Base-by-base conservation (phyloP, 805 yeast genomes). In the Metschnikowia noctiluminum region DNA sequence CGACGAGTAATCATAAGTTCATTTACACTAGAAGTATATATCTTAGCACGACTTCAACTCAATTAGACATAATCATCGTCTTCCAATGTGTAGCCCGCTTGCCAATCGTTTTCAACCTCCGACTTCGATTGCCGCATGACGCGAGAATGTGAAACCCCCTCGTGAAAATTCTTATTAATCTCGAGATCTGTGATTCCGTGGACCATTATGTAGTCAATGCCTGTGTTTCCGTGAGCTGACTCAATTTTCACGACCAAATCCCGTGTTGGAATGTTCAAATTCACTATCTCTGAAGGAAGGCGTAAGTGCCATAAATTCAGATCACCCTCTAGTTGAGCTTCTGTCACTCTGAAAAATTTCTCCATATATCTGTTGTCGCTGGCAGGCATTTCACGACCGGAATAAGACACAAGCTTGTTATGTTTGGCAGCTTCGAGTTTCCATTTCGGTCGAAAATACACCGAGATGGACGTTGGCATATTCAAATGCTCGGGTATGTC, bases 1-100 rank as follows among this genome's bases (percentile, higher is more conserved):
- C 30, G 89, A 79, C 34, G 89, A 81, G 50, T 51, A 55, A 51
- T 27, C 32, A 7, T 16, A 35, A n/a, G 26, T 30, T 30, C 28
- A 28, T 37, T 10, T 31, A 31, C 13, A 38, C 13, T n/a, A 15
- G 3, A 31, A 10, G 14, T 7, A 26, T 28, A 37, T 34, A 28
- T 39, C 14, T 35, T 13, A 13, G 4, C 7, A 35, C 38, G 21
- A 16, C 15, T 15, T 35, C 21, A 30, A 39, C 28, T 35, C 21
- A 8, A 30, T 30, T 21, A 35, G 12, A 42, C 14, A 43, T 35
- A 47, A 6, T 47, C 46, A 35, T 47, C 50, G n/a, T 47, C 50
- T 16, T 39, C 50, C 34, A 47, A 21, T 12, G 46, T 34, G 39
- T 46, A 46, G 31, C n/a, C 14, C 7, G 38, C 42, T 16, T 36